Evolutionary conservation across 2,329 filamentous ascomycete genomes (phyloP).

Genomic region (Hypoxylon sp.): DNA sequence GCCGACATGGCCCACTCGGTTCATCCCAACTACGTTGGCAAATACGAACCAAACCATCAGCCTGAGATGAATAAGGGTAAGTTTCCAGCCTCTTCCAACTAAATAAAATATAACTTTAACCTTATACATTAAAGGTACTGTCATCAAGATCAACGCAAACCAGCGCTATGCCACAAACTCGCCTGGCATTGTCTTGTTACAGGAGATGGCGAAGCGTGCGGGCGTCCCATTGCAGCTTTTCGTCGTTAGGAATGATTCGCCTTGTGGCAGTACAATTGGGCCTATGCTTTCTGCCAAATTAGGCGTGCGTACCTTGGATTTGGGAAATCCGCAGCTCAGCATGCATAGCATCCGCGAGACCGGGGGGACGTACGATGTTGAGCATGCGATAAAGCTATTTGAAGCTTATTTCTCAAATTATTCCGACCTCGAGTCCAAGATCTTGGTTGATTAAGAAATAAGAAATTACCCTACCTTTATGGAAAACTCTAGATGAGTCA

Average conservation of each 20-base stretch:
- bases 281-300: constrained; percentile 93
- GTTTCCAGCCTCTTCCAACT: background rate
- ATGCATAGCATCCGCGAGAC: constrained; percentile 99
- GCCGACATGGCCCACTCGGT: constrained; percentile 98
- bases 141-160: constrained; percentile 99
- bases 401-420: constrained; percentile 89
- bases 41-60: constrained; percentile 92
- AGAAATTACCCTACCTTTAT: background rate
- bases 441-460: constrained; percentile 82
- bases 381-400: constrained; percentile 87
- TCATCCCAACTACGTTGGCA: constrained; percentile 92
- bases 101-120: constrained; percentile 2
- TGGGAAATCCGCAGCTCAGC: constrained; percentile 93
- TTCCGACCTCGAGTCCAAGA: constrained; percentile 84
- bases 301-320: constrained; percentile 88
- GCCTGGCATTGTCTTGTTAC: constrained; percentile 91
- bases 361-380: constrained; percentile 88
- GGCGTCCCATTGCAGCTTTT: constrained; percentile 94
- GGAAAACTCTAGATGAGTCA: background rate
- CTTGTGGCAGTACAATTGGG: constrained; percentile 96
- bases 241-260: constrained; percentile 94
- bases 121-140: constrained; percentile 64
- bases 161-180: constrained; percentile 97
- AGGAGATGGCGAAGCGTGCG: constrained; percentile 82
- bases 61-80: constrained; percentile 93